phyloP scores from a whole-genome alignment of 129 eudicot species.

The Apium graveolens region DNA sequence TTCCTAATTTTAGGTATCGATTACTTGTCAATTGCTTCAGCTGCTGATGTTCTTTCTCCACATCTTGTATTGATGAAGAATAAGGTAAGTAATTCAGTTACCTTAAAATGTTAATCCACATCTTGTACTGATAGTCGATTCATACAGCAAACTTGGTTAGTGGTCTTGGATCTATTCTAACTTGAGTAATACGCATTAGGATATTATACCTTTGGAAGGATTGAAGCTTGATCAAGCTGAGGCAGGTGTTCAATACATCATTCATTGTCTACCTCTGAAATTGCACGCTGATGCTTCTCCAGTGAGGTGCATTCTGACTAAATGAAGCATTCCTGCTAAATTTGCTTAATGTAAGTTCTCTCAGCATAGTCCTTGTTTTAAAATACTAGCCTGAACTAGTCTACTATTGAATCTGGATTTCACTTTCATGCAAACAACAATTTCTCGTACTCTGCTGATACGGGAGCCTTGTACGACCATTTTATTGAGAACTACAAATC shows the following conservation, averaged over 20 bases:
- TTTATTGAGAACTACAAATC: background rate
- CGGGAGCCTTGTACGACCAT: background rate
- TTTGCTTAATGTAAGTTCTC: background rate
- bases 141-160: background rate
- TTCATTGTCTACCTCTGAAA: conserved; percentile 33
- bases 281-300: conserved; percentile 36
- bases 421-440: background rate
- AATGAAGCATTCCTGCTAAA: conserved; percentile 10
- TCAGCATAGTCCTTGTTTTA: background rate
- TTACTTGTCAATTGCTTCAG: conserved; percentile 8
- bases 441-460: background rate
- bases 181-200: conserved; percentile 11
- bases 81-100: background rate
- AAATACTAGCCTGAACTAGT: too few species aligned
- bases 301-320: conserved; percentile 25
- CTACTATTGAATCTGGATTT: too few species aligned
- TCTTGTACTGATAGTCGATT: background rate
- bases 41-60: background rate
- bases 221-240: conserved; percentile 25
- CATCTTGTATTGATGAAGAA: conserved; percentile 4
- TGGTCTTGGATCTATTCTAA: background rate
- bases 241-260: conserved; percentile 10
- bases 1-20: background rate
- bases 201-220: conserved; percentile 26
- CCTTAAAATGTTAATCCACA: too few species aligned